A percentile compares a stretch with the other conserved stretches of the same genome.
Conservation (phyloP, 2,329 filamentous ascomycete species). For the Ceratocystis ficicola region DNA sequence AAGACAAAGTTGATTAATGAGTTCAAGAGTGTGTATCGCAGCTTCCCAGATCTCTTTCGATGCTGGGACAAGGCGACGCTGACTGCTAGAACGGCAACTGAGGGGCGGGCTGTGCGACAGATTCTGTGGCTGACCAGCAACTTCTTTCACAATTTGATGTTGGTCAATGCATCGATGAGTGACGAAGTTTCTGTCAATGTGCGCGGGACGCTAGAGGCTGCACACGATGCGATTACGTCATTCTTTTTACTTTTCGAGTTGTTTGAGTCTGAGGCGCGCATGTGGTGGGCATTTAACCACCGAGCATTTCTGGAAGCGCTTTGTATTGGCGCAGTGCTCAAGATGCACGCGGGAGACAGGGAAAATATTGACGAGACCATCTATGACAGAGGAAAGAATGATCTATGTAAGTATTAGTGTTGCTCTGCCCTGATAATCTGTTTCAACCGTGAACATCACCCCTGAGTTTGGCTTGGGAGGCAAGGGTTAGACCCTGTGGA, state of each 20-base stretch:
- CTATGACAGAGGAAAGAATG: slow-evolving; percentile 46
- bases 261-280: slow-evolving; percentile 58
- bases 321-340: slow-evolving; percentile 51
- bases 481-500: not conserved
- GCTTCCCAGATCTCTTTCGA: slow-evolving; percentile 58
- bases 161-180: slow-evolving; percentile 61
- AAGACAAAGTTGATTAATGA: slow-evolving; percentile 58
- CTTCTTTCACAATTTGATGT: slow-evolving; percentile 72
- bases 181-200: slow-evolving; percentile 52
- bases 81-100: slow-evolving; percentile 42
- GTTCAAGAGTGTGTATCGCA: slow-evolving; percentile 60
- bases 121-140: slow-evolving; percentile 70
- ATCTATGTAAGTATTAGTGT: slow-evolving; percentile 43
- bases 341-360: slow-evolving; percentile 38
- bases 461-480: too few species aligned
- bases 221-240: slow-evolving; percentile 58
- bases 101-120: slow-evolving; percentile 58
- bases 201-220: slow-evolving; percentile 58
- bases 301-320: slow-evolving; percentile 64
- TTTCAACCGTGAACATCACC: too few species aligned
- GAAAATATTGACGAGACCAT: slow-evolving; percentile 38
- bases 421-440: not conserved
- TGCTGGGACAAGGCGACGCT: slow-evolving; percentile 53
- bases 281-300: slow-evolving; percentile 81
- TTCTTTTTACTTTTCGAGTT: slow-evolving; percentile 61